These are phyloP conservation scores for Tolypocladium pustulatum DNA, from an alignment of 2,329 filamentous ascomycete species.

Conservation along the genomic window DNA sequence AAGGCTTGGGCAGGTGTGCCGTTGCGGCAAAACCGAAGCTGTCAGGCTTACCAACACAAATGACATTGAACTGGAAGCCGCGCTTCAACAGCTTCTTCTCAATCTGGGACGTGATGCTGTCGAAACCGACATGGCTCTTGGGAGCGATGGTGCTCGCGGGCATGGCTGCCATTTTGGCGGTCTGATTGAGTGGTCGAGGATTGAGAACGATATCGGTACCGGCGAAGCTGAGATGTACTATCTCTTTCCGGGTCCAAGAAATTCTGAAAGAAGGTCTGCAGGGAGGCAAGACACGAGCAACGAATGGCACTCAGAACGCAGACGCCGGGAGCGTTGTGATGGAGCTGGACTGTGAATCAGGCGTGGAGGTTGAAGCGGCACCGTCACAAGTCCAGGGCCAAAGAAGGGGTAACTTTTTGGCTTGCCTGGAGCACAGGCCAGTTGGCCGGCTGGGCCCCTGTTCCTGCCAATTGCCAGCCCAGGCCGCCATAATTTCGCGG, in stretches of 20 bases:
- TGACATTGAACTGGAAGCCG: constrained; percentile 99
- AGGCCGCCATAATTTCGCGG: constrained; percentile 42
- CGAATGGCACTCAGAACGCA: neutral
- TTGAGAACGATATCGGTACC: constrained; percentile 4
- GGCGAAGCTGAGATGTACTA: constrained; percentile 13
- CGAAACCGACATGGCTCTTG: constrained; percentile 98
- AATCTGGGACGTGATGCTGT: constrained; percentile 99
- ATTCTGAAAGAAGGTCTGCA: constrained; percentile 15
- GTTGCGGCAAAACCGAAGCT: neutral
- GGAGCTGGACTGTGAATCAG: constrained; percentile 1
- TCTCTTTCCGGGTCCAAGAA: constrained; percentile 24
- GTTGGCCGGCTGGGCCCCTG: neutral
- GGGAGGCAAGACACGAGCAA: constrained; percentile 4
- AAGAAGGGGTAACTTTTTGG: constrained; percentile 25
- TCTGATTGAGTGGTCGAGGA: constrained; percentile 1
- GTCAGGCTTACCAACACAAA: constrained; percentile 80
- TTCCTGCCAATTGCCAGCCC: constrained; percentile 29
- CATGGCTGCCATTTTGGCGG: constrained; percentile 47
- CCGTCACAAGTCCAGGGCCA: constrained; percentile 1
- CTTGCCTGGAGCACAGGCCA: constrained; percentile 15
- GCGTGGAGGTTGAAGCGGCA: constrained; percentile 3
- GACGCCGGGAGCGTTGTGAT: constrained; percentile 2
- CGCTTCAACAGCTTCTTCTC: constrained; percentile 99
- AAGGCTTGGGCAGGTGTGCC: neutral
- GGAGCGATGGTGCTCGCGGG: constrained; percentile 66